Conservation (phyloP, 2,329 filamentous ascomycete species). For the Talaromyces pinophilus region DNA sequence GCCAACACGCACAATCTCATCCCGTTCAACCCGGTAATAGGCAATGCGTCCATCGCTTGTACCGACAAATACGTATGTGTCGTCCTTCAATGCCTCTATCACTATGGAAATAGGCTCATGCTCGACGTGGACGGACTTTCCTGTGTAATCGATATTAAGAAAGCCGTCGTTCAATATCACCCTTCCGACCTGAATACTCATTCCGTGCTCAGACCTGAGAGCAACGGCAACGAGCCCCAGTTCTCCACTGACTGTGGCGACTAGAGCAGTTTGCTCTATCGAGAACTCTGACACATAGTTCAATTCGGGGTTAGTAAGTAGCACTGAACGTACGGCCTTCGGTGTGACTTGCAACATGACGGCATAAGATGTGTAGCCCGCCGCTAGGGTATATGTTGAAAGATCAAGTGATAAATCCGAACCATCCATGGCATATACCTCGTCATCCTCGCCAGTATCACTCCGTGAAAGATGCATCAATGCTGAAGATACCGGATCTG, state of each 20-base stretch:
- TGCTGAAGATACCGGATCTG: constrained; percentile 44
- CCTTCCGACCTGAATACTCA: constrained; percentile 34
- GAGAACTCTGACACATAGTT: constrained; percentile 30
- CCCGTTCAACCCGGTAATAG: constrained; percentile 32
- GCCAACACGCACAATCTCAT: constrained; percentile 28
- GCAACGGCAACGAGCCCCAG: constrained; percentile 34
- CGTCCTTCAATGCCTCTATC: constrained; percentile 32
- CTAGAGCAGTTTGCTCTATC: constrained; percentile 30
- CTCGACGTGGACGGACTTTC: constrained; percentile 29
- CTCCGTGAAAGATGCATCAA: constrained; percentile 42
- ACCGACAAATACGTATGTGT: constrained; percentile 42
- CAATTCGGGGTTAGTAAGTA: constrained; percentile 27
- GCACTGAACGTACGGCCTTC: constrained; percentile 36
- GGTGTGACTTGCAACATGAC: constrained; percentile 48
- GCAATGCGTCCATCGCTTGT: constrained; percentile 41
- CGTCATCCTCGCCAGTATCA: constrained; percentile 30
- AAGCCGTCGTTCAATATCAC: constrained; percentile 26
- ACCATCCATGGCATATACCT: constrained; percentile 43
- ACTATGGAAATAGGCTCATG: constrained; percentile 42
- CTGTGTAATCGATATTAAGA: constrained; percentile 29
- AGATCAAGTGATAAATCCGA: constrained; percentile 44
- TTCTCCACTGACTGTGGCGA: constrained; percentile 35
- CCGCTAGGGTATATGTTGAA: constrained; percentile 47
- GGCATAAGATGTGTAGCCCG: constrained; percentile 39
- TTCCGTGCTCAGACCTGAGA: constrained; percentile 30